phyloP scores from a whole-genome alignment of 306 rosid genomes.

The Abrus precatorius region DNA sequence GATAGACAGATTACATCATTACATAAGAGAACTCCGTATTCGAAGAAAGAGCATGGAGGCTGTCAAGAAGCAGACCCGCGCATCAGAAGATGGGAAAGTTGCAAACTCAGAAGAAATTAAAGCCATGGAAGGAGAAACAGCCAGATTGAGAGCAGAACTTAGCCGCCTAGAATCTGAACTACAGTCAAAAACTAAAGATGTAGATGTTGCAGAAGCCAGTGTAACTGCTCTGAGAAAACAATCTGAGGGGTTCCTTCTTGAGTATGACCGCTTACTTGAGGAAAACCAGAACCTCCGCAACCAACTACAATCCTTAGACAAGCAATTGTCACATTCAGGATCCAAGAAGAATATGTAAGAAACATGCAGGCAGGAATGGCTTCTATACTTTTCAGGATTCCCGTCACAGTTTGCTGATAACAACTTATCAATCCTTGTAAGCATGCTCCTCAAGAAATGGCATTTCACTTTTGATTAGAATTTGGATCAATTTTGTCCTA shows the following conservation, averaged over 20 bases:
- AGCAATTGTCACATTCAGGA: constrained; percentile 63
- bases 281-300: constrained; percentile 84
- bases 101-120: constrained; percentile 61
- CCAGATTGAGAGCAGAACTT: constrained; percentile 56
- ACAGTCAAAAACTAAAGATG: constrained; percentile 66
- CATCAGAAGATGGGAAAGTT: constrained; percentile 65
- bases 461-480: constrained; percentile 57
- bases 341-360: constrained; percentile 80
- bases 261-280: constrained; percentile 89
- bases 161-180: constrained; percentile 72
- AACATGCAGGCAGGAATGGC: constrained; percentile 43
- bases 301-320: constrained; percentile 70
- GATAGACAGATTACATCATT: constrained; percentile 91
- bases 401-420: constrained; percentile 52
- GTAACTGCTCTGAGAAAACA: constrained; percentile 84
- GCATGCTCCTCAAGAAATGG: constrained; percentile 47
- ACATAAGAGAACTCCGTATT: constrained; percentile 82
- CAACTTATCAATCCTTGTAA: constrained; percentile 49
- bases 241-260: constrained; percentile 94
- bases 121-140: constrained; percentile 67
- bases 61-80: constrained; percentile 76
- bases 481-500: constrained; percentile 57
- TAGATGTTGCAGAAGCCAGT: constrained; percentile 72
- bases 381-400: constrained; percentile 47
- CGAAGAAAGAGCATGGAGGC: constrained; percentile 90